phyloP scores from a whole-genome alignment of 2,329 filamentous ascomycete genomes.

The Chlorencoelia australis region DNA sequence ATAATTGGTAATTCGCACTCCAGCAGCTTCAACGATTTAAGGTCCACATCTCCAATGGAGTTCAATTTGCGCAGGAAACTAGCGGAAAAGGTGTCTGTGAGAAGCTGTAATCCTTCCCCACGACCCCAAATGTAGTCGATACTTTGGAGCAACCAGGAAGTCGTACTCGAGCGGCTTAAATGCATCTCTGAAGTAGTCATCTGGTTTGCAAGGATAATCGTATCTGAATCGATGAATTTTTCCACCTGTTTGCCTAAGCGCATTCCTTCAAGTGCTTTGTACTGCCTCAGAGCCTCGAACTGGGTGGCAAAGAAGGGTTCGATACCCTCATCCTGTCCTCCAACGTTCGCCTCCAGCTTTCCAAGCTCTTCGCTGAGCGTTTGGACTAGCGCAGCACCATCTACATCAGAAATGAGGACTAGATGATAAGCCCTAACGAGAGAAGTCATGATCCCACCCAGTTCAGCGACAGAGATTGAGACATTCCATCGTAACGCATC shows the following conservation, averaged over 20 bases:
- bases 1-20: constrained; percentile 55
- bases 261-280: constrained; percentile 16
- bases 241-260: constrained; percentile 3
- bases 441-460: constrained; percentile 43
- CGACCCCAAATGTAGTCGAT: constrained; percentile 25
- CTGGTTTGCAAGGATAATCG: constrained; percentile 23
- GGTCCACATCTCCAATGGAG: constrained; percentile 39
- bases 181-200: constrained; percentile 23
- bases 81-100: constrained; percentile 38
- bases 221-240: constrained; percentile 13
- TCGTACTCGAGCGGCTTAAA: constrained; percentile 14
- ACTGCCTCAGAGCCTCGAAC: constrained; percentile 48
- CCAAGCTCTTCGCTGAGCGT: constrained; percentile 42
- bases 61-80: constrained; percentile 47
- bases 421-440: constrained; percentile 46
- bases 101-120: constrained; percentile 31
- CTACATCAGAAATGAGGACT: constrained; percentile 34
- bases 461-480: constrained; percentile 38
- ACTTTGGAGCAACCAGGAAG: constrained; percentile 17
- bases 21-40: constrained; percentile 52
- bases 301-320: constrained; percentile 42
- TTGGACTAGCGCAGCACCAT: constrained; percentile 32
- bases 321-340: constrained; percentile 32
- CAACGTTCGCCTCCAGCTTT: constrained; percentile 37
- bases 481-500: constrained; percentile 51